Conservation (phyloP, 331 rosid genomes). For the Acacia concinna region DNA sequence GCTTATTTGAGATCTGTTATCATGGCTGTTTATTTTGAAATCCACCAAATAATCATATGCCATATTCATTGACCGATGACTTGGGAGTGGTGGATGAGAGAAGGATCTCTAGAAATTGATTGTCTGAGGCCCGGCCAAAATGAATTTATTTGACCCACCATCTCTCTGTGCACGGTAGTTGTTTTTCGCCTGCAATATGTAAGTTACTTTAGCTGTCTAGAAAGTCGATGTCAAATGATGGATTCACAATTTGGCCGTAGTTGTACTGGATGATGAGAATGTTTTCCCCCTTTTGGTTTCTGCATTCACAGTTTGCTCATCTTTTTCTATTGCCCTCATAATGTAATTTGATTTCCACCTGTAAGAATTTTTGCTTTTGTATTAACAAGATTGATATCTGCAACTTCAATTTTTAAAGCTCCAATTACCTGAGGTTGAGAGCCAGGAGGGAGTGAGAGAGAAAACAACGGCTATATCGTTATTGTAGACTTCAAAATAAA, state of each 20-base stretch:
- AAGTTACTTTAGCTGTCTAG: constrained; percentile 42
- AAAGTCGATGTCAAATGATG: constrained; percentile 29
- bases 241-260: constrained; percentile 28
- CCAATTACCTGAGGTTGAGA: background rate
- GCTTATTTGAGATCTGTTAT: constrained; percentile 57
- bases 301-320: constrained; percentile 27
- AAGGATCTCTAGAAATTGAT: constrained; percentile 24
- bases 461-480: background rate
- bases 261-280: constrained; percentile 22
- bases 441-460: background rate
- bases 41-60: constrained; percentile 35
- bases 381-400: constrained; percentile 24
- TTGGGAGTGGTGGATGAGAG: constrained; percentile 38
- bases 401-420: background rate
- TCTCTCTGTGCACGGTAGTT: constrained; percentile 27
- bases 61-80: constrained; percentile 32
- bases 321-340: constrained; percentile 6
- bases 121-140: background rate
- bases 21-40: constrained; percentile 19
- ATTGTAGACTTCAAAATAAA: background rate
- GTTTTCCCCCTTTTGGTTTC: background rate
- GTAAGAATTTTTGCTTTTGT: constrained; percentile 24
- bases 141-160: constrained; percentile 31
- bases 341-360: constrained; percentile 37
- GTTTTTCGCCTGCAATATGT: constrained; percentile 32